Percentiles rank a stretch among this genome's conserved stretches.
Evolutionary conservation across 1,139 yeast genomes (phyloP).

Genomic region (Sugiyamaella xylanicola): DNA sequence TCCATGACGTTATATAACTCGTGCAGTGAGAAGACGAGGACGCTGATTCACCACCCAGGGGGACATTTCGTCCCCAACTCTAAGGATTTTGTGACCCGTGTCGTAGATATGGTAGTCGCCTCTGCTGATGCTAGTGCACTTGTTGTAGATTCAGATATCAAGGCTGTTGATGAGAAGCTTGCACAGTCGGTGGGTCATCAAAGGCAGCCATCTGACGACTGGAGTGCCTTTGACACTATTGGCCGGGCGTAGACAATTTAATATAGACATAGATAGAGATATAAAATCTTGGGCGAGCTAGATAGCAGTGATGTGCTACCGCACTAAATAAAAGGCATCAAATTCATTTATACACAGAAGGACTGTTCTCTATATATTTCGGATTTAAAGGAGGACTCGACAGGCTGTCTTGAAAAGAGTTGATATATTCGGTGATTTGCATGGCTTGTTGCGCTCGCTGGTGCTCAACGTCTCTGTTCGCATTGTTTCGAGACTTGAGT

Average conservation of each 20-base stretch:
- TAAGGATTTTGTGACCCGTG: conserved; percentile 59
- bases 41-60: conserved; percentile 70
- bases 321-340: not conserved
- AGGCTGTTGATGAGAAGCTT: conserved; percentile 10
- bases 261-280: no score
- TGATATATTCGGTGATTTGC: conserved; percentile 8
- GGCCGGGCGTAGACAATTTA: conserved; percentile 39
- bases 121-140: conserved; percentile 50
- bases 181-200: conserved; percentile 19
- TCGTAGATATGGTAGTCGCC: conserved; percentile 41
- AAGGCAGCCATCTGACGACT: conserved; percentile 37
- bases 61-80: conserved; percentile 86
- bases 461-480: conserved; percentile 18
- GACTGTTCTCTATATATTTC: not conserved
- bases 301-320: no score
- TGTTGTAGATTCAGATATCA: conserved; percentile 2
- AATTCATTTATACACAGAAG: not conserved
- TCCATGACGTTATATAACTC: conserved; percentile 59
- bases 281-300: no score
- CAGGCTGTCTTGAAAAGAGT: not conserved
- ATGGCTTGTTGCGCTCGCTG: conserved; percentile 10
- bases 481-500: conserved; percentile 21
- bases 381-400: not conserved
- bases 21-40: conserved; percentile 51
- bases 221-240: conserved; percentile 49